Evolutionary conservation across 1,284 basidiomycete species (phyloP).

Genomic region (Trichosporon asahii): DNA sequence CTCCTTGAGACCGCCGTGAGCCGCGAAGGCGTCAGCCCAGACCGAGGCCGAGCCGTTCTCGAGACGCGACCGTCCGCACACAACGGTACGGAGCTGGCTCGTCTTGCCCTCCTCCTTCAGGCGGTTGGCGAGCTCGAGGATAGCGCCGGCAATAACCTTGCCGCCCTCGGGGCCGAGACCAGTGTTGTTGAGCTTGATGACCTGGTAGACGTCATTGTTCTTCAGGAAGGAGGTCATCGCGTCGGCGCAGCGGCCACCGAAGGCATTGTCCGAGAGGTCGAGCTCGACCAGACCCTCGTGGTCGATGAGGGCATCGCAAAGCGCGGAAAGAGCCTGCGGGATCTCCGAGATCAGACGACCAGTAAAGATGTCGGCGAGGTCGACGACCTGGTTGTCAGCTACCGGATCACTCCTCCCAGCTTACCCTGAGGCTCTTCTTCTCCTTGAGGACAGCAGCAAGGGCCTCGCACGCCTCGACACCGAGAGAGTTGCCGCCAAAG

Average conservation of each 20-base stretch:
- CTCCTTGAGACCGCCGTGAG: conserved; percentile 71
- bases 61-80: conserved; percentile 91
- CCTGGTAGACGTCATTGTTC: conserved; percentile 70
- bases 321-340: conserved; percentile 78
- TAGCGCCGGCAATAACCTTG: conserved; percentile 75
- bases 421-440: conserved; percentile 69
- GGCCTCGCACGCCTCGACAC: conserved; percentile 82
- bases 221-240: conserved; percentile 88
- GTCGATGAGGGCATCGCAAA: conserved; percentile 80
- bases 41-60: conserved; percentile 81
- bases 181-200: conserved; percentile 94
- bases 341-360: conserved; percentile 94
- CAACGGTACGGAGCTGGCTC: conserved; percentile 72
- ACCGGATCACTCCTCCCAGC: conserved; percentile 19
- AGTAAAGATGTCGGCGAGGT: conserved; percentile 98
- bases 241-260: conserved; percentile 91
- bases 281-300: conserved; percentile 80
- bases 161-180: conserved; percentile 93
- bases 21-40: conserved; percentile 86
- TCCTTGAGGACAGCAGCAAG: conserved; percentile 75
- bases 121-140: conserved; percentile 71
- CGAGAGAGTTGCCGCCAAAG: conserved; percentile 93
- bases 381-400: conserved; percentile 65
- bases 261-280: conserved; percentile 93
- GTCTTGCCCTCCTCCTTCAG: conserved; percentile 63